These are phyloP conservation scores for Pythium aphanidermatum DNA, from an alignment of 352 stramenopile species.

Conservation along the genomic window DNA sequence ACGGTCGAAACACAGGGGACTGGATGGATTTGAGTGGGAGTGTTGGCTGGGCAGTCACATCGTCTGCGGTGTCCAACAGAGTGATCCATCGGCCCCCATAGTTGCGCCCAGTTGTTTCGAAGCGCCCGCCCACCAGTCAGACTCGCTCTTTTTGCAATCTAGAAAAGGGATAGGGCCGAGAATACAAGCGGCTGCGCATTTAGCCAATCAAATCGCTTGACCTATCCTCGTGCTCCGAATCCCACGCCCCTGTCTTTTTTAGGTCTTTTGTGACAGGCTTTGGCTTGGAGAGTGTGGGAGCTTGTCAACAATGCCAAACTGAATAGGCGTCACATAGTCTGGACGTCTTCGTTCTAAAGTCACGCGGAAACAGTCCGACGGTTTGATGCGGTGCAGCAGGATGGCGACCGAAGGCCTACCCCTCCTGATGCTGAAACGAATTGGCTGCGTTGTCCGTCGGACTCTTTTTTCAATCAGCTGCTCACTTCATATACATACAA, in stretches of 20 bases:
- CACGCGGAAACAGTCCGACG: constrained; percentile 1
- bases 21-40: constrained; percentile 16
- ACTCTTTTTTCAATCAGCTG: constrained; percentile 1
- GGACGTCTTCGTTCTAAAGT: constrained; percentile 2
- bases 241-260: too few species aligned
- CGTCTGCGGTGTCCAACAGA: constrained; percentile 15
- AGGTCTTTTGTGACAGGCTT: too few species aligned
- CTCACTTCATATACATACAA: too few species aligned
- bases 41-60: constrained; percentile 4
- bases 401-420: too few species aligned
- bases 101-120: too few species aligned
- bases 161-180: constrained; percentile 3
- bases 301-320: neutral
- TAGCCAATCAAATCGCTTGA: too few species aligned
- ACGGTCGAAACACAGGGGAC: constrained; percentile 4
- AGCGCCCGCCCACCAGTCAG: constrained; percentile 3
- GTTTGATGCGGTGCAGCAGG: neutral
- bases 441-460: constrained; percentile 11
- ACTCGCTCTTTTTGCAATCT: constrained; percentile 10
- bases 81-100: too few species aligned
- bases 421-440: neutral
- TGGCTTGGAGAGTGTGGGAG: constrained; percentile 3
- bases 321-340: neutral
- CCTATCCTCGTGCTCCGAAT: too few species aligned
- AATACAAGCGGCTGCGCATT: too few species aligned